Base-by-base conservation (phyloP, 129 eudicot genomes). In the Artemisia tridentata region DNA sequence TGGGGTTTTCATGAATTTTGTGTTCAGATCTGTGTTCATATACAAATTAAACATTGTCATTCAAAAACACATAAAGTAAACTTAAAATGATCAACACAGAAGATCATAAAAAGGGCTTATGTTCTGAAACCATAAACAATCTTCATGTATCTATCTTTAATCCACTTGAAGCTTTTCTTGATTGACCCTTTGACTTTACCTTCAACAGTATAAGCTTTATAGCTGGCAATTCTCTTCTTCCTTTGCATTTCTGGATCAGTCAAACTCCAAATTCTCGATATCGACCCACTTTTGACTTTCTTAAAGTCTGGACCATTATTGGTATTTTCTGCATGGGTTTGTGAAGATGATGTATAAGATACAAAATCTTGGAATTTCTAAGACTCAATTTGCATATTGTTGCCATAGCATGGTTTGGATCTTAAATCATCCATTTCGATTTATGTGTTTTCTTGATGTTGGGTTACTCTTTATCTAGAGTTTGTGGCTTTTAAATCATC, bases 161-260 rank as follows among this genome's bases (percentile, higher is more conserved):
- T 57, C 96, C 96, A 88, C 73, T 79, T 86, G 29, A 84, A 86
- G 80, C 96, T 89, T 63, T 86, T 88, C 83, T 74, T 86, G 43
- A 88, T 43, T 23, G 91, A 85, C 58, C 91, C 91, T 76, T 85
- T 88, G 52, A 86, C 82, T 71, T 88, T 88, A 3, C 91, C 87
- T 75, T 88, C 91, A 74, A 86, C 91, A 68, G 82, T 27, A 53
- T 82, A 86, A 13, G 79, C 88, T 68, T 86, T 86, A 68, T 89
- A 89, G 78, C 90, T 80, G 43, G 91, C 91, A 52, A 89, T 79
- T 75, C 96, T 84, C 60, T 84, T 86, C 75, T 86, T 89, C 80
- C 96, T 82, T 77, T 78, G 88, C 63, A 89, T 53, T 55, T 89
- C 92, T 1, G 96, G 90, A 66, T 86, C 96, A 72, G 16, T 72